Base-by-base conservation (phyloP, 352 stramenopile species). In the Phytophthora pseudosyringae region DNA sequence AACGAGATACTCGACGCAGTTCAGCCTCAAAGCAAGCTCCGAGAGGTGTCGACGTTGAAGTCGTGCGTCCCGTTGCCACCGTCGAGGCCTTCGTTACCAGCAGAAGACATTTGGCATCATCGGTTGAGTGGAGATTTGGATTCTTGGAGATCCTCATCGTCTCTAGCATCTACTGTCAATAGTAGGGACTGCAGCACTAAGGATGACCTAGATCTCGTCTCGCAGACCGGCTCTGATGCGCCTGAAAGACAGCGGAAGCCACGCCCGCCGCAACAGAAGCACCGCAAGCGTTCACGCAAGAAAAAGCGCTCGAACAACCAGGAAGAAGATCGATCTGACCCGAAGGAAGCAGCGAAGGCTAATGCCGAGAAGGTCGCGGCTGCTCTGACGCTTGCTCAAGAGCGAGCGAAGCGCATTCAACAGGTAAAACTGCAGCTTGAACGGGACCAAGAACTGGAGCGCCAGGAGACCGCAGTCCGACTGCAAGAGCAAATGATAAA, bases 401-500 rank as follows among this genome's bases (percentile, higher is more conserved):
- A 86, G 28, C 77, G 77, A 1, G 72, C 72, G 0, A 67, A 63
- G 11, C 53, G 64, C 2, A 67, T 80, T 51, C 54, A 76, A 44
- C 49, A 73, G 2, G 69, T 78, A 3, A 44, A 67, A 10, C 43
- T 68, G 15, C 74, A 81, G n/a, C 38, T 62, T 4, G 45, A 68
- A 32, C 52, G 48, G 15, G 61, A 69, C 13, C 46, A 48, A 36
- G 45, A 72, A 67, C 59, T 56, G 32, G 50, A 68, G n/a, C 64
- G 50, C 3, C 55, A 60, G 31, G 71, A 74, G 31, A 67, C 53
- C 28, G 59, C 67, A 16, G 31, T 62, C 18, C 63, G 50, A 41
- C 39, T 81, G 18, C 71, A 86, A 54, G 59, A 71, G 29, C 68
- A 86, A 35, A 74, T 83, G 59, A 49, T 65, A 16, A 74, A 60